Base-by-base conservation (phyloP, 2,329 filamentous ascomycete genomes). In the Fusarium sp. region DNA sequence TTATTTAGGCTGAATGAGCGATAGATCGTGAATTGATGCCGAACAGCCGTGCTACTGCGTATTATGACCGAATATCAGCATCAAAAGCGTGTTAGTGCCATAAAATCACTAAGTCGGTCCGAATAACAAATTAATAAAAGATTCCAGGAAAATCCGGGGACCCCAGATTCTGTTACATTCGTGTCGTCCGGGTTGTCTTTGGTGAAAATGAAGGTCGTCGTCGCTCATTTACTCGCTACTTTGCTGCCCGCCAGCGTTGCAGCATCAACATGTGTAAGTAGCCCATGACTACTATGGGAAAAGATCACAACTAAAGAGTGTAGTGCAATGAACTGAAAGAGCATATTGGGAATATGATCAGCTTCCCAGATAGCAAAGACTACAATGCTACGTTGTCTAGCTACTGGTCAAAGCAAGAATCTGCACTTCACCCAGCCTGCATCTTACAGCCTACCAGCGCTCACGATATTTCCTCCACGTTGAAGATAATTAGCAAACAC, bases 351-450 rank as follows among this genome's bases (percentile, higher is more conserved):
- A 17, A 41, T 3, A 33, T 13, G 15, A 17, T 54, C 17, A 53
- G 27, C 20, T n/a, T 33, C 6, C 56, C 46, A 5, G 11, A 54
- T 14, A 54, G 15, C 6, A 14, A 41, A 8, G 3, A 11, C 20
- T 59, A 59, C 15, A 59, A 59, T 10, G 27, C 46, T 14, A 42
- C 48, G 14, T 4, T 60, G 3, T 10, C 3, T 4, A 33, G 37
- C 20, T 60, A 55, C 18, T 55, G 48, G 56, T 55, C 56, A 4
- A 42, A 35, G 5, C 48, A 60, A 35, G 56, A 60, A 10, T 27
- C 56, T 14, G 18, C 48, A 0, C 48, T 55, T 27, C 37, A 37
- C 0, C 37, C 48, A 2, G 3, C 4, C 5, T 55, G 56, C 20
- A 2, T 35, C 2, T 23, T 60, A 7, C 30, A 32, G 3, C 56